phyloP scores from a whole-genome alignment of 805 yeast genomes.

The Lipomyces orientalis region DNA sequence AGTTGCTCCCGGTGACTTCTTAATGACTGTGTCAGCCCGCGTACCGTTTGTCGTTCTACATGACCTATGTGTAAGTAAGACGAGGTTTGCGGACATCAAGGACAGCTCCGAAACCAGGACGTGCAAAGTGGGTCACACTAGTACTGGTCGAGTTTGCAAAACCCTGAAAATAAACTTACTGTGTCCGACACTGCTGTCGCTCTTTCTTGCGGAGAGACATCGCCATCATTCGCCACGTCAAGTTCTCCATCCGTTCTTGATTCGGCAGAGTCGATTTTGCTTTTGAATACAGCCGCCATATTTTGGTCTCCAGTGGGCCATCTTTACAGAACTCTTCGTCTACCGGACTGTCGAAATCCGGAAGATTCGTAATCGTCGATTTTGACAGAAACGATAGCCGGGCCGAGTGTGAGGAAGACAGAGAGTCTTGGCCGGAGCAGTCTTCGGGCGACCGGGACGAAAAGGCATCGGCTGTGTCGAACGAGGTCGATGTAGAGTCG shows the following conservation, averaged over 20 bases:
- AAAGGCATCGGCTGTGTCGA: conserved; percentile 1
- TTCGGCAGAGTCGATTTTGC: conserved; percentile 79
- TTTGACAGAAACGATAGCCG: conserved; percentile 27
- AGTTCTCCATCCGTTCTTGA: conserved; percentile 76
- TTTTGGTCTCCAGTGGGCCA: conserved; percentile 32
- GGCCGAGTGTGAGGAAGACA: conserved; percentile 29
- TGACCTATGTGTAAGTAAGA: conserved; percentile 1
- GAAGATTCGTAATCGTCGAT: conserved; percentile 13
- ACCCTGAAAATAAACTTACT: neutral
- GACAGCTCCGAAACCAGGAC: neutral
- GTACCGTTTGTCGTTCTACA: neutral
- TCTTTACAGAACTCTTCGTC: conserved; percentile 14
- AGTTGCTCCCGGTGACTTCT: conserved; percentile 18
- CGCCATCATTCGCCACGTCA: conserved; percentile 88
- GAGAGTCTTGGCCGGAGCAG: conserved; percentile 25
- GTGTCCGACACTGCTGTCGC: conserved; percentile 12
- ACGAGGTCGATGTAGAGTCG: conserved; percentile 6
- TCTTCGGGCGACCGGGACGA: conserved; percentile 24
- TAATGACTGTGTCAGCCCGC: conserved; percentile 1
- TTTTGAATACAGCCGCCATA: conserved; percentile 79
- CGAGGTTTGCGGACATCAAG: neutral
- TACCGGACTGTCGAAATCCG: neutral
- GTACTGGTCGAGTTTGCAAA: neutral
- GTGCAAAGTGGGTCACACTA: no score
- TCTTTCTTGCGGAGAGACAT: conserved; percentile 44